Base-by-base conservation (phyloP, 345 rosid genomes). In the Mercurialis annua region DNA sequence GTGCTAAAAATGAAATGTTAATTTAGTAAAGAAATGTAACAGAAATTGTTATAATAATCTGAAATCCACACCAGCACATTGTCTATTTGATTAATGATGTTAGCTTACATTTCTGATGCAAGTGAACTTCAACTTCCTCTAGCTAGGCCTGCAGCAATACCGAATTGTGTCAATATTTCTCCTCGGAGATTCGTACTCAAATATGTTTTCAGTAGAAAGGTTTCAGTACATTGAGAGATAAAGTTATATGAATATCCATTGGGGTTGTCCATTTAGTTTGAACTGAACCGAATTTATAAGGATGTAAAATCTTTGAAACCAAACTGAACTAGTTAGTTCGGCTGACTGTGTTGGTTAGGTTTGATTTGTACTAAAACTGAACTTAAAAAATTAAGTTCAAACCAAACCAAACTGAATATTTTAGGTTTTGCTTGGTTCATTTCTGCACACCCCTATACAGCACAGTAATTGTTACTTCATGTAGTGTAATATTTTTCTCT, bases 101-200 rank as follows among this genome's bases (percentile, higher is more conserved):
- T 43, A 58, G 68, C 30, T 42, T 47, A 64, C 44, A 27, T 26
- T 36, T 50, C 21, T 46, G 44, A 46, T 36, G 67, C 51, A 55
- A 46, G 34, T 63, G 10, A 26, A 21, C 34, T 69, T 42, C 64
- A 50, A 61, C 16, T n/a, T 10, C 53, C 56, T 73, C 61, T 14
- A 63, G 23, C 18, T 21, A 50, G 64, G 48, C 74, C 81, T 74
- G 78, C 65, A 71, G 8, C 20, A 65, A 55, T 53, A 38, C 14
- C 62, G 24, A 47, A 17, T 21, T 3, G 20, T 52, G 8, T 42
- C 46, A 62, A 20, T 62, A 30, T 26, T 62, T 34, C 47, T 9
- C 24, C 50, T 26, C 43, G 49, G 7, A 20, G 38, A 62, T 40
- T 40, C 11, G 12, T 29, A 30, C n/a, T 15, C n/a, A 2, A 54